Percentiles rank a stretch among this genome's conserved stretches.
phyloP scores from a whole-genome alignment of 1,284 basidiomycete genomes.

The Neonothopanus nambi region DNA sequence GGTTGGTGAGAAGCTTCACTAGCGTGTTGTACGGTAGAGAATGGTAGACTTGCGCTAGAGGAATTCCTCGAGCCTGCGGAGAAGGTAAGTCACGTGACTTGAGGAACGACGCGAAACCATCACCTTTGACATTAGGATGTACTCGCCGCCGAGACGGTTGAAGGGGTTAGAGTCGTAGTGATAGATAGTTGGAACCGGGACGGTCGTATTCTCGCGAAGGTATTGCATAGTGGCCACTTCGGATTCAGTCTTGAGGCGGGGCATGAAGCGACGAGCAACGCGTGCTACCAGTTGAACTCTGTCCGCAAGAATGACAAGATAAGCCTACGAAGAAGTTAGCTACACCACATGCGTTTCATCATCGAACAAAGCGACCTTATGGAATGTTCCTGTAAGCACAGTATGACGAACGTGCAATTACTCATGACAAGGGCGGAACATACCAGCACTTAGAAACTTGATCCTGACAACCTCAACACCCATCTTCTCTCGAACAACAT shows the following conservation, averaged over 20 bases:
- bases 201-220: slow-evolving; percentile 61
- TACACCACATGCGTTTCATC: background rate
- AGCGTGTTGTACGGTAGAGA: slow-evolving; percentile 62
- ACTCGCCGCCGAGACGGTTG: slow-evolving; percentile 80
- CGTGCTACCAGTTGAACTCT: slow-evolving; percentile 66
- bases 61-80: slow-evolving; percentile 65
- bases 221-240: slow-evolving; percentile 81
- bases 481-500: slow-evolving; percentile 72
- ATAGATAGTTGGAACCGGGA: slow-evolving; percentile 73
- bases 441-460: slow-evolving; percentile 71
- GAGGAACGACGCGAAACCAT: slow-evolving; percentile 22
- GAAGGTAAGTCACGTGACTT: slow-evolving; percentile 7
- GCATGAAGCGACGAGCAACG: slow-evolving; percentile 81
- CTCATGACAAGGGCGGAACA: slow-evolving; percentile 26
- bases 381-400: slow-evolving; percentile 64
- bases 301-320: slow-evolving; percentile 67
- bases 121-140: slow-evolving; percentile 83
- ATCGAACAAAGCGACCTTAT: slow-evolving; percentile 50
- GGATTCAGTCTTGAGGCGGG: slow-evolving; percentile 77
- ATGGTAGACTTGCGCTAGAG: slow-evolving; percentile 67
- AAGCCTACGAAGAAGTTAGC: slow-evolving; percentile 50
- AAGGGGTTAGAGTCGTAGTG: slow-evolving; percentile 79
- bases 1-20: slow-evolving; percentile 61
- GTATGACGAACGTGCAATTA: slow-evolving; percentile 10
- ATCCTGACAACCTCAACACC: slow-evolving; percentile 65